A percentile compares a stretch with the other conserved stretches of the same genome.
phyloP scores from a whole-genome alignment of 495 filamentous ascomycete species.

The Tuber aestivum region DNA sequence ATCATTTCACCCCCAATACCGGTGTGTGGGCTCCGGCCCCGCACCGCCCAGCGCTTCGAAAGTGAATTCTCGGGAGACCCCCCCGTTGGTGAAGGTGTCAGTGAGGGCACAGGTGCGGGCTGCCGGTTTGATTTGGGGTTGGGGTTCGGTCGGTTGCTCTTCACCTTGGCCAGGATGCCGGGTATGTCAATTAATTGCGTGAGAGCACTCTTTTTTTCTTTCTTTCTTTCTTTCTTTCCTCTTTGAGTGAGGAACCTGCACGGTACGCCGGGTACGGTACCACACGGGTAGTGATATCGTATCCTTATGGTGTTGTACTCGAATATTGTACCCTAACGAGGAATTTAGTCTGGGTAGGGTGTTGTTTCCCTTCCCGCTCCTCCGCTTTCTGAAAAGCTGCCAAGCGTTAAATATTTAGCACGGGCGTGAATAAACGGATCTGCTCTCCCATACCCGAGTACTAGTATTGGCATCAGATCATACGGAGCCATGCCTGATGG shows the following conservation, averaged over 20 bases:
- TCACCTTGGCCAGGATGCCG: background rate
- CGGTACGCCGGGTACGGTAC: no score
- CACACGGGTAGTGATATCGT: no score
- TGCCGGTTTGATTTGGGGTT: slow-evolving; percentile 2
- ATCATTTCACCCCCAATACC: background rate
- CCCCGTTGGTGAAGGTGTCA: background rate
- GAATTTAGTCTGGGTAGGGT: background rate
- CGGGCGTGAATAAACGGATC: background rate
- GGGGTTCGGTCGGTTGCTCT: slow-evolving; percentile 3
- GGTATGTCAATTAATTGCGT: background rate
- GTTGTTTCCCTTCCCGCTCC: background rate
- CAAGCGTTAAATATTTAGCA: background rate
- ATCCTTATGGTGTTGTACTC: no score
- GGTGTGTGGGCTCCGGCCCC: background rate
- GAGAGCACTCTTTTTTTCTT: background rate
- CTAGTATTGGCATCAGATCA: background rate
- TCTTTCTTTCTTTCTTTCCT: no score
- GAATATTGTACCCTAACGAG: background rate
- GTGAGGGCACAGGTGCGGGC: background rate
- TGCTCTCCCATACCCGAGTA: background rate
- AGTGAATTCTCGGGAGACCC: background rate
- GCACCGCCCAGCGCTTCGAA: background rate
- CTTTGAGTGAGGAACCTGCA: no score
- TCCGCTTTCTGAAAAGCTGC: background rate
- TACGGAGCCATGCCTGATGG: background rate